Conservation (phyloP, 805 yeast species). For the Lachancea lanzarotensis region DNA sequence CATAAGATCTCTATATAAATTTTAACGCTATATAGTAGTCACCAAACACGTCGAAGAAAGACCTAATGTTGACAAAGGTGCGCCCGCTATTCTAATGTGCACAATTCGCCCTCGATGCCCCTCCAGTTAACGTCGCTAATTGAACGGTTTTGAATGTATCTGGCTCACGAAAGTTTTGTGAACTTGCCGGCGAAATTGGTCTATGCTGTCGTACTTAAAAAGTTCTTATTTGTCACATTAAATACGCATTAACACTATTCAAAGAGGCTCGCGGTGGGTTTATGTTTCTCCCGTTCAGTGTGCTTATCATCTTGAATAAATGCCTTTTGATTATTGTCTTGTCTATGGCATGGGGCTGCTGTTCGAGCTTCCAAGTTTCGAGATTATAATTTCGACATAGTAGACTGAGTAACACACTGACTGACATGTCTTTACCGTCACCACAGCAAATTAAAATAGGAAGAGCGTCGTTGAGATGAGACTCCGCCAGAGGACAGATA, state of each 20-base stretch:
- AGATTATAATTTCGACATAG: slow-evolving; percentile 41
- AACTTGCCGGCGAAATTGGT: too few species aligned
- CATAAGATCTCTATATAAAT: background rate
- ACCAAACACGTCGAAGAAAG: too few species aligned
- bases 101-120: too few species aligned
- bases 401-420: slow-evolving; percentile 50
- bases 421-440: slow-evolving; percentile 58
- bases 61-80: too few species aligned
- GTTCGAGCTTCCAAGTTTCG: slow-evolving; percentile 34
- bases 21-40: background rate
- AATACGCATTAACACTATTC: slow-evolving; percentile 56
- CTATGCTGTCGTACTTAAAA: background rate
- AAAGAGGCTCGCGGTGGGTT: slow-evolving; percentile 77
- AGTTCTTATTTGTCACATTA: slow-evolving; percentile 37
- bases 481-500: slow-evolving; percentile 31
- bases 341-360: slow-evolving; percentile 22
- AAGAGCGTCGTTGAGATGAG: background rate
- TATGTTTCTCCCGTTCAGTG: slow-evolving; percentile 37
- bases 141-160: too few species aligned
- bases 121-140: too few species aligned
- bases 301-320: slow-evolving; percentile 42
- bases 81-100: too few species aligned
- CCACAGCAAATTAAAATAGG: slow-evolving; percentile 50
- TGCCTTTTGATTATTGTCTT: slow-evolving; percentile 53
- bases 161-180: too few species aligned